Base-by-base conservation (phyloP, 2,329 filamentous ascomycete genomes). In the Acephala macrosclerotiorum region DNA sequence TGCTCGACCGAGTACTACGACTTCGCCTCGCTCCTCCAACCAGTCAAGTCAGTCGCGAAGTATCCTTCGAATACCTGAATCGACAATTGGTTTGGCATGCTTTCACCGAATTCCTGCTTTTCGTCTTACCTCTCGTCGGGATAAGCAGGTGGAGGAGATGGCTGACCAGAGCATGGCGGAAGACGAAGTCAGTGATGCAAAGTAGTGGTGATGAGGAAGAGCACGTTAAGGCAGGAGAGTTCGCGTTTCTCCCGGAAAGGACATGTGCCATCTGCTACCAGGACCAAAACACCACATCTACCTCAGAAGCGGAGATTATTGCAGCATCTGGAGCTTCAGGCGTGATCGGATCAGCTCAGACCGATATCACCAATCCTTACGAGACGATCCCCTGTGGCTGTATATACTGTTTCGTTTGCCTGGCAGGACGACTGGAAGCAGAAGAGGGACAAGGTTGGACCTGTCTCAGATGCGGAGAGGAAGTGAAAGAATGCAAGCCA, bases 21-120 rank as follows among this genome's bases (percentile, higher is more conserved):
- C 90, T 99, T 78, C 90, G 95, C 63, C 87, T 99, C 53, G 91
- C 93, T 3, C 91, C 96, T 8, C 91, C 92, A 5, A 94, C 91
- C 2, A 93, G 88, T 75, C 92, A 97, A 76, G 91, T 96, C 69
- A 93, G 89, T 76, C 87, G 95, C 36, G 94, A 98, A 79, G 94
- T 99, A 29, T 97, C 93, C 0, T 98, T 99, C 76, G 96, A 99
- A 80, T 98, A 97, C 75, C 87, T 98, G 58, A 99, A 99, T 78
- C 90, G 96, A 57, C 96, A 99, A 80, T 88, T 99, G 12, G 96
- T 99, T 42, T 99, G 96, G 96, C 96, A 99, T 79, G 96, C 96
- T n/a, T 97, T 99, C 75, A 99, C 96, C 29, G 96, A 99, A 77
- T 99, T 99, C 74, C 83, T 99, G n/a, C 86, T 99, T 36, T 99